Base-by-base conservation (phyloP, 306 rosid genomes). In the Quillaja saponaria region DNA sequence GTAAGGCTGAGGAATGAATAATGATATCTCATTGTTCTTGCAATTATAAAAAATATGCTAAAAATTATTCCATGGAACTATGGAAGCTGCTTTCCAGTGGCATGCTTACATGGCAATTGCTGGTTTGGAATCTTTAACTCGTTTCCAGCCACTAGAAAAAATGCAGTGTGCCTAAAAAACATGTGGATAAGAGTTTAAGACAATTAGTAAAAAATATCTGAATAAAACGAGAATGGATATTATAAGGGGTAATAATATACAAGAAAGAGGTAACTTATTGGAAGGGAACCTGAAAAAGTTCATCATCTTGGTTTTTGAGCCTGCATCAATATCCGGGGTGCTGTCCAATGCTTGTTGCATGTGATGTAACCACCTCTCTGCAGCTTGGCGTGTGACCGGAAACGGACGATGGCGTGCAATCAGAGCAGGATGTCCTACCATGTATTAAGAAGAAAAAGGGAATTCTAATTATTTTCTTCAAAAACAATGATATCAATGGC, bases 391-490 rank as follows among this genome's bases (percentile, higher is more conserved):
- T 0, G 96, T 88, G 19, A 92, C 79, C 0, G 87, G 83, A 78
- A 92, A 92, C 45, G 92, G 84, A 18, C 92, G 81, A 68, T 92
- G 96, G 31, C 98, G 80, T 5, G 71, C 89, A 35, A 88, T 88
- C 58, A 92, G 83, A 55, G 98, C 95, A 59, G 98, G 98, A 72
- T 88, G 98, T 41, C 96, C 96, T 91, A 73, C 60, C 70, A 80
- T 55, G 25, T 21, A 64, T 45, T 51, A 72, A 42, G 19, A 35
- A 50, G 51, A 42, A 55, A 28, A 72, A 49, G 34, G 55, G 18
- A 58, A 41, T 18, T 39, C 44, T 39, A 12, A 12, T 8, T 39
- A 2, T 11, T 21, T 38, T 13, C 12, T n/a, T 33, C 45, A 7
- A 42, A 14, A 4, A 10, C 17, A 20, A 52, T 38, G 25, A 38